A percentile compares a stretch with the other conserved stretches of the same genome.
These are phyloP conservation scores for Fusarium irregulare DNA, from an alignment of 2,329 filamentous ascomycete species.

Conservation along the genomic window DNA sequence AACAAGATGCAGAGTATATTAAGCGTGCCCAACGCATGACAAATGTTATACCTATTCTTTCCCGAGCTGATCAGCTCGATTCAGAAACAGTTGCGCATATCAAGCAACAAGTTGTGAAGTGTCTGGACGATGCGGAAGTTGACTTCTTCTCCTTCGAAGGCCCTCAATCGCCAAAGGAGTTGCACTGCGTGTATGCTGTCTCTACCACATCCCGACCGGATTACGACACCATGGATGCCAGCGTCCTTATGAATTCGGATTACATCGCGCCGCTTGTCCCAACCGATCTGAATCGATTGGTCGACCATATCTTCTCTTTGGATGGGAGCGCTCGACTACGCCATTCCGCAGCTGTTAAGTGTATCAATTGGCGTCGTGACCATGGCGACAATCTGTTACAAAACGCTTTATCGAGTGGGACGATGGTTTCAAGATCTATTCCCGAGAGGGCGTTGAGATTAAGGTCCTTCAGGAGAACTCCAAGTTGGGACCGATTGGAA, in stretches of 20 bases:
- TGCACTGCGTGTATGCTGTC: constrained; percentile 73
- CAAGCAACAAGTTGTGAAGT: constrained; percentile 69
- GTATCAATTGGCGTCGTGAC: constrained; percentile 74
- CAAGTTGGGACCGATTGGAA: constrained; percentile 50
- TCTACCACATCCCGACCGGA: constrained; percentile 80
- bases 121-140: constrained; percentile 68
- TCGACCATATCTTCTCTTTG: constrained; percentile 80
- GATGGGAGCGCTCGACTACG: constrained; percentile 85
- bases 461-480: constrained; percentile 24
- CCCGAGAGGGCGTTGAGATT: constrained; percentile 35
- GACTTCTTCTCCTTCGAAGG: constrained; percentile 74
- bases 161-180: constrained; percentile 43
- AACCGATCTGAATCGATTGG: constrained; percentile 77
- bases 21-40: constrained; percentile 76
- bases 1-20: constrained; percentile 75
- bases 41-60: constrained; percentile 86
- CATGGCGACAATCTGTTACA: constrained; percentile 37
- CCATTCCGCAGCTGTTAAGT: constrained; percentile 84
- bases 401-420: constrained; percentile 32
- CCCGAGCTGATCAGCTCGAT: constrained; percentile 78
- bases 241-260: constrained; percentile 89
- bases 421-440: constrained; percentile 27
- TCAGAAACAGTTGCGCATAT: constrained; percentile 65
- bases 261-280: constrained; percentile 83
- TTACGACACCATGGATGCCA: constrained; percentile 89